Base-by-base conservation (phyloP, 371 early-diverging fungal species). In the Mucor circinelloides region DNA sequence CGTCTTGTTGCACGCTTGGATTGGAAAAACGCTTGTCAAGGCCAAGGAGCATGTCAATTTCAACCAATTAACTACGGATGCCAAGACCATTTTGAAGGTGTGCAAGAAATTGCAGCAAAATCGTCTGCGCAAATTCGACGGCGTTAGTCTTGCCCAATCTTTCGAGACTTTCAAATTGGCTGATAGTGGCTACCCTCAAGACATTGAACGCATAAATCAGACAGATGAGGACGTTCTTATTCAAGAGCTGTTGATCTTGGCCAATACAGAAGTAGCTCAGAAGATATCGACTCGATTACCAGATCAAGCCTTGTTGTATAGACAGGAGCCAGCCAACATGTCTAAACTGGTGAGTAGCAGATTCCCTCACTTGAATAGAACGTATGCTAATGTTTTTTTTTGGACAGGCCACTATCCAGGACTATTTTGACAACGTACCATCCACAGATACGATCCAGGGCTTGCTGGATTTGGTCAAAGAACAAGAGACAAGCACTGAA, bases 21-120 rank as follows among this genome's bases (percentile, higher is more conserved):
- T 90, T 60, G 79, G 88, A 54, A 89, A 90, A 64, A 83, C 90
- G 0, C 50, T 96, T 15, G 89, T 96, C 66, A 77, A 82, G 94
- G 92, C 13, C 81, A 93, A 65, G 58, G 72, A 40, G 12, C 72
- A 72, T 31, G 70, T 90, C 0, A 12, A 30, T 40, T 21, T 28
- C 36, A 34, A 50, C 23, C 34, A 57, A 10, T 25, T 65, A 0
- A 59, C 64, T 6, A 17, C 17, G 0, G 63, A 61, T 21, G 32
- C 58, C 10, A 57, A 52, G 1, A 55, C n/a, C 13, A 50, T 75
- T 1, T 38, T 73, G n/a, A 48, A 62, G 21, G 28, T 71, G 2
- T 74, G 75, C 36, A 59, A 60, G 23, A 66, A 58, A 27, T 17
- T 72, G 30, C 76, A 69, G 28, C 38, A 44, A 12, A 67, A 57